Base-by-base conservation (phyloP, 257 asterid species). In the Solanum tarapatanum region DNA sequence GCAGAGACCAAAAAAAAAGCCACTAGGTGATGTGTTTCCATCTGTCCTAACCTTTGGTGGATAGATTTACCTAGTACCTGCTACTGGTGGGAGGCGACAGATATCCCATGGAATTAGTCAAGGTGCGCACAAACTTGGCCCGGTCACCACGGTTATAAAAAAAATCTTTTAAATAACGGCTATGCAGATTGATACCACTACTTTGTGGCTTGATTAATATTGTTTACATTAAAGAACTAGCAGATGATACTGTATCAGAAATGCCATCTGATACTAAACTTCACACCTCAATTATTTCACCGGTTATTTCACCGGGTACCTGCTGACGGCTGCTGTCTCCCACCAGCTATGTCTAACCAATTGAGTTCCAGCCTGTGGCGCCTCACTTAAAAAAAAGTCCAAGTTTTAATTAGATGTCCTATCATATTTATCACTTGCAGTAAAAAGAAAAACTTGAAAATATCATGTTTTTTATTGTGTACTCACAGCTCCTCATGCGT, bases 11-110 rank as follows among this genome's bases (percentile, higher is more conserved):
- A 60, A 21, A 21, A 58, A 58, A 21, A 41, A 5, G 3, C 60
- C 60, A 48, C 3, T 48, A 5, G 60, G 60, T 60, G 28, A 8
- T 60, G 5, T 60, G 1, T 2, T 60, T 0, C 69, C 6, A 60
- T 60, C 1, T 51, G 62, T 51, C 1, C 5, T 23, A 60, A 23
- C 26, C 69, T 60, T 60, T 60, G 69, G 69, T 60, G 28, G 28
- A 60, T 23, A 23, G 12, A 9, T 4, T 23, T 23, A 60, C 28
- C 6, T 60, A 9, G 3, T 23, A 60, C 14, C 12, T 60, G 0
- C 2, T 60, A 0, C 0, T 60, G 12, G 1, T 21, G 68, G 66
- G 2, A 60, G 68, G 12, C 21, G 12, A 8, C 28, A 8, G 0
- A 14, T 48, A 48, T 48, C 3, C 23, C 8, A 23, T 48, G 60